A percentile compares a stretch with the other conserved stretches of the same genome.
Evolutionary conservation across 1,284 basidiomycete species (phyloP).

Genomic region (Pascua guehoae): DNA sequence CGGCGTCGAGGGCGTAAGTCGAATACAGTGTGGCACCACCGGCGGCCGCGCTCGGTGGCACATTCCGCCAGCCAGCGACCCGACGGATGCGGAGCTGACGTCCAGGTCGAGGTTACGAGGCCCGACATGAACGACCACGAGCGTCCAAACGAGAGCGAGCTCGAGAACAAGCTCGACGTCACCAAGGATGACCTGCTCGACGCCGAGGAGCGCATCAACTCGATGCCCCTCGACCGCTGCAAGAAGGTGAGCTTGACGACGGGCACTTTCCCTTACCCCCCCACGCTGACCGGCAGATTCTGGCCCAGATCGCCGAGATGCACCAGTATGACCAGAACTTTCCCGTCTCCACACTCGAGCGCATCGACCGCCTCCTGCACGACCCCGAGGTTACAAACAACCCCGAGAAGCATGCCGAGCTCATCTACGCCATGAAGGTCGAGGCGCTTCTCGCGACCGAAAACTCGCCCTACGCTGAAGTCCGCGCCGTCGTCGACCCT

Average conservation of each 20-base stretch:
- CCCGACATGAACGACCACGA: too few species aligned
- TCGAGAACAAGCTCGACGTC: background rate
- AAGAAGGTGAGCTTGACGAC: slow-evolving; percentile 13
- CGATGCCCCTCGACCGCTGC: slow-evolving; percentile 21
- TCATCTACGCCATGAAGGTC: slow-evolving; percentile 33
- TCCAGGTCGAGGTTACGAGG: too few species aligned
- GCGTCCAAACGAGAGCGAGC: too few species aligned
- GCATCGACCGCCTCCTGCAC: slow-evolving; percentile 24
- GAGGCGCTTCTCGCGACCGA: slow-evolving; percentile 39
- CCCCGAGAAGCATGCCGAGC: slow-evolving; percentile 22
- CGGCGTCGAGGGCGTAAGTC: too few species aligned
- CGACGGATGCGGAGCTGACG: too few species aligned
- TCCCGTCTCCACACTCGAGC: slow-evolving; percentile 14
- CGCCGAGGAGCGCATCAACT: slow-evolving; percentile 19
- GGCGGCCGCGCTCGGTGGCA: too few species aligned
- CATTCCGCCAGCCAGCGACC: too few species aligned
- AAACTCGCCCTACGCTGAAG: slow-evolving; percentile 78
- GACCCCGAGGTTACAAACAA: slow-evolving; percentile 24
- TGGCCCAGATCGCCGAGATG: slow-evolving; percentile 21
- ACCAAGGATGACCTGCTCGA: slow-evolving; percentile 23
- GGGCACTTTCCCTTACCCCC: too few species aligned
- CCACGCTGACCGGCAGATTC: slow-evolving; percentile 32
- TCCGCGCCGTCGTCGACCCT: slow-evolving; percentile 74
- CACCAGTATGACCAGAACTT: slow-evolving; percentile 39
- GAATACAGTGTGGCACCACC: too few species aligned